These are phyloP conservation scores for Xerocomus subilludens DNA, from an alignment of 1,284 basidiomycete genomes.

Conservation along the genomic window DNA sequence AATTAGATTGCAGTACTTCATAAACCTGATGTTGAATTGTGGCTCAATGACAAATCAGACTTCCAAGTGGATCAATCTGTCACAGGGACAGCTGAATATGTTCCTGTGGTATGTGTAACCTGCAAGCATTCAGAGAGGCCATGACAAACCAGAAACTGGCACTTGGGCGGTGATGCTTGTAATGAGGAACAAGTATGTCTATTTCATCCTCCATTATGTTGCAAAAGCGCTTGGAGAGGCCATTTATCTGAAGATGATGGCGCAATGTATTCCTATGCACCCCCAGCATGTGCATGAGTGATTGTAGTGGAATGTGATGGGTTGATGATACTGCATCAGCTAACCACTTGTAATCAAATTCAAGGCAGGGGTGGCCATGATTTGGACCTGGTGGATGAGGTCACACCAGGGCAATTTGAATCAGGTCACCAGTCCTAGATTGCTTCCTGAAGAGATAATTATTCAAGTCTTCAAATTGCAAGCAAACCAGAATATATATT, in stretches of 20 bases:
- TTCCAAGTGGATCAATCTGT: not conserved
- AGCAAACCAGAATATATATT: too few relatives aligned
- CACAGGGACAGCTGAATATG: not conserved
- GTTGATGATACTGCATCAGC: not conserved
- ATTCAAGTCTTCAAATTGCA: too few relatives aligned
- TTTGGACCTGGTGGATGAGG: not conserved
- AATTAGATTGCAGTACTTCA: not conserved
- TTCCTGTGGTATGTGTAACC: not conserved
- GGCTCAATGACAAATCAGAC: not conserved
- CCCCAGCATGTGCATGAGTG: not conserved
- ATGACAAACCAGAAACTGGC: not conserved
- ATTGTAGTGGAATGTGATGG: not conserved
- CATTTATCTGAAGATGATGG: not conserved
- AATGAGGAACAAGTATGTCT: not conserved
- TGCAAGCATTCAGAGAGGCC: too few relatives aligned
- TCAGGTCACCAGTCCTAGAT: not conserved
- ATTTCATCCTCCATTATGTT: not conserved
- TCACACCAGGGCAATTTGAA: not conserved
- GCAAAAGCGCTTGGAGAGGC: not conserved
- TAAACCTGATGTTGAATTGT: not conserved
- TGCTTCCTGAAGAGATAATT: not conserved
- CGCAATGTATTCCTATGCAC: not conserved
- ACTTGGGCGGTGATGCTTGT: not conserved
- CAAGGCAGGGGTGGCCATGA: not conserved
- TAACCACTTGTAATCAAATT: not conserved